phyloP scores from a whole-genome alignment of 1,284 basidiomycete species.

The Sphaerobolus stellatus region DNA sequence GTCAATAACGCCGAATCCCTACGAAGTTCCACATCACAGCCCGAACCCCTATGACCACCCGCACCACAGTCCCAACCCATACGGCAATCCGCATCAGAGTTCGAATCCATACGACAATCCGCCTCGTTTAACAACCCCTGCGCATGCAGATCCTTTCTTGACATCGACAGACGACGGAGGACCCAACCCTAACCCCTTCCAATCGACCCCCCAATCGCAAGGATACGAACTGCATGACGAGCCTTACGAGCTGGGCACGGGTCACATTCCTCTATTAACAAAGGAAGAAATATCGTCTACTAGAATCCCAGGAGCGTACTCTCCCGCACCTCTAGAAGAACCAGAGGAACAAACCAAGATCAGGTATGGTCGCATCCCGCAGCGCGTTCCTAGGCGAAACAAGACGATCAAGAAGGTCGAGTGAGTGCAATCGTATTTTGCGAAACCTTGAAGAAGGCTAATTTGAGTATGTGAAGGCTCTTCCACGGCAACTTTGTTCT shows the following conservation, averaged over 20 bases:
- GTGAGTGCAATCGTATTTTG: slow-evolving; percentile 38
- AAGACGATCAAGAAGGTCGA: slow-evolving; percentile 90
- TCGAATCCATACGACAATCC: slow-evolving; percentile 10
- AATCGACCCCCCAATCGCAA: slow-evolving; percentile 42
- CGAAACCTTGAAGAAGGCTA: not conserved
- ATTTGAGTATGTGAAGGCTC: slow-evolving; percentile 43
- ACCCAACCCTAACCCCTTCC: slow-evolving; percentile 29
- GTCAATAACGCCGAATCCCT: slow-evolving; percentile 21
- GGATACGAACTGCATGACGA: slow-evolving; percentile 65
- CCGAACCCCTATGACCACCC: not conserved
- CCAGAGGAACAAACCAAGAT: slow-evolving; percentile 57
- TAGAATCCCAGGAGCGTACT: slow-evolving; percentile 47
- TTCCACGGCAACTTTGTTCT: slow-evolving; percentile 91
- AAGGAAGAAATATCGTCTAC: too few species aligned
- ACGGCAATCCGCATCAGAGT: not conserved
- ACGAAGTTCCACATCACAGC: slow-evolving; percentile 13
- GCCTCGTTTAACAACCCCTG: slow-evolving; percentile 5
- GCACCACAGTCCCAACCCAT: slow-evolving; percentile 8
- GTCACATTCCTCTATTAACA: slow-evolving; percentile 22
- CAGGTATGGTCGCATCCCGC: slow-evolving; percentile 82
- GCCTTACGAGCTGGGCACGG: slow-evolving; percentile 40
- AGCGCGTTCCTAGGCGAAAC: slow-evolving; percentile 81
- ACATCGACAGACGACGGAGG: not conserved
- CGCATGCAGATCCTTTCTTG: slow-evolving; percentile 1
- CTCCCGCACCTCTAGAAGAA: slow-evolving; percentile 9